Evolutionary conservation across 1,284 basidiomycete species (phyloP), one percentile per base, ranked within the genome.

Genomic region (Violaceomyces palustris): DNA sequence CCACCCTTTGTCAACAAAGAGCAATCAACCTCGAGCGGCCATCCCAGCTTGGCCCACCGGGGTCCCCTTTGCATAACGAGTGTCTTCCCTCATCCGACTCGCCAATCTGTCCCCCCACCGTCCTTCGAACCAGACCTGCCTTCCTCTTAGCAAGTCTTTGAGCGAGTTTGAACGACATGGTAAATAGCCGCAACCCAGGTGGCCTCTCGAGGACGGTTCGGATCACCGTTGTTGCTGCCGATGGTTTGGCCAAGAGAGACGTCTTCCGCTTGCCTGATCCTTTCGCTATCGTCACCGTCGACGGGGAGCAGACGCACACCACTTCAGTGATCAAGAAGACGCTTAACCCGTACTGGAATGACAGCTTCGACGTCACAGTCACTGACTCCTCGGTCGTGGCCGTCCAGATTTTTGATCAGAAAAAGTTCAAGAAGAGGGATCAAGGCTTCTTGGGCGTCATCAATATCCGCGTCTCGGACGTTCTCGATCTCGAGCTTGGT

Each of bases 391-490:
- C 88, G 21, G 84, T 92, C 35, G 80, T 96, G 32, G 87, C 88
- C 4, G 88, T 96, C 3, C 91, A 96, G 75, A 90, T 94, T 68
- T 94, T 94, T 66, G 91, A 96, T 75, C 91, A 94, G 77, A 85
- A 88, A 75, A 94, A 93, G 77, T 94, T 94, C 78, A 94, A 93
- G 78, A 81, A 87, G 75, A 84, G 84, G 75, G 89, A 94, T 74
- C 90, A 94, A 72, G 90, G 90, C 4, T 94, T 94, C 75, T 78
- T 96, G 35, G 90, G 90, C 41, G 89, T 92, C 22, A 89, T 94
- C 69, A 93, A 93, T 72, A 81, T 96, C 64, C 82, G 83, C 57
- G 87, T 94, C 50, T 82, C 85, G 57, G 87, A 91, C 74, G 85
- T 87, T n/a, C 78, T 94, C 39, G 90, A 93, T 73, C 79, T 93